Base-by-base conservation (phyloP, 1,284 basidiomycete genomes). In the Marasmius sp. region DNA sequence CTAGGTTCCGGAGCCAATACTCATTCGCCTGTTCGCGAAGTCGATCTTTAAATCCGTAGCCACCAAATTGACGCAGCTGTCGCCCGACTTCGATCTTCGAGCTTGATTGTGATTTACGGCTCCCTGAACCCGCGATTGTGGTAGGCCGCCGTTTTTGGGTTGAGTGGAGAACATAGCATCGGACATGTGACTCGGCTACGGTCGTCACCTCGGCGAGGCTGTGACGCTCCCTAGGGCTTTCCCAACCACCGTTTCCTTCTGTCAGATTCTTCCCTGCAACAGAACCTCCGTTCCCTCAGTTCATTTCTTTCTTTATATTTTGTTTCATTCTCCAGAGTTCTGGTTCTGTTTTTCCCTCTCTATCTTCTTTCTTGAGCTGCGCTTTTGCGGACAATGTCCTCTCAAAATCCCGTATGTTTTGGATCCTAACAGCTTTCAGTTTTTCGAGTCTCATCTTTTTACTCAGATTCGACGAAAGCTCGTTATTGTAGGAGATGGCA, bases 401-500 rank as follows among this genome's bases (percentile, higher is more conserved):
- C 80, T 49, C 80, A 81, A 70, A 78, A 77, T 67, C 77, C 82
- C 45, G 82, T 84, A 70, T 66, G 82, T 79, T 50, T n/a, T 36
- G 57, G 54, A 51, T 64, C 57, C 51, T 60, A 58, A 52, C 18
- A 39, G 60, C 20, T 34, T 52, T 57, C 56, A 39, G 39, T 20
- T 12, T 43, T 20, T 58, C 18, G 11, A 18, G 60, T 38, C 61
- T 65, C 58, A 66, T 65, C 60, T 64, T 16, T 52, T 61, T 55
- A 33, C 59, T 60, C 71, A 93, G 88, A 92, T 94, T 76, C 87
- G 92, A 69, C 83, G 93, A 71, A 95, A 95, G 78, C 82, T 95
- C 62, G 93, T 95, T 78, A 97, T 97, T 74, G 94, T 97, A 63
- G 95, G 95, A 67, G 95, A 97, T 77, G 95, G 94, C 78, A 77